A percentile compares a stretch with the other conserved stretches of the same genome.
phyloP scores from a whole-genome alignment of 2,329 filamentous ascomycete species.

The Arthroderma sp. region DNA sequence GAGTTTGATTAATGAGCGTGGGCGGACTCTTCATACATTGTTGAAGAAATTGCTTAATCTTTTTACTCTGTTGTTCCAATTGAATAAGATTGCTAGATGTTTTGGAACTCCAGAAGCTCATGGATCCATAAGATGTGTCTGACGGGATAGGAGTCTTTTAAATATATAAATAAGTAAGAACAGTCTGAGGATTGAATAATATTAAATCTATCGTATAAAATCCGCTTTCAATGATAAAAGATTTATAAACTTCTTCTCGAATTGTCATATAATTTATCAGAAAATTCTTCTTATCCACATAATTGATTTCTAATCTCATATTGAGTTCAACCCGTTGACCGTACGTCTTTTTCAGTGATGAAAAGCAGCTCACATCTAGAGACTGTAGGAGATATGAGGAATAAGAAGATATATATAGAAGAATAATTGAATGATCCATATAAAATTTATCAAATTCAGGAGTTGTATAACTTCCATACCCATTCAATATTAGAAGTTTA shows the following conservation, averaged over 20 bases:
- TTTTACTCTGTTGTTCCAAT: neutral
- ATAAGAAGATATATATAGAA: neutral
- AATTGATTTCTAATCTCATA: constrained; percentile 2
- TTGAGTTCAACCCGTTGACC: neutral
- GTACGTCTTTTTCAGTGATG: neutral
- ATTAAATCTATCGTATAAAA: neutral
- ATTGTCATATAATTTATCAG: constrained; percentile 3
- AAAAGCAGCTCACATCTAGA: constrained; percentile 3
- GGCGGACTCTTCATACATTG: neutral
- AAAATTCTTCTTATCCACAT: constrained; percentile 5
- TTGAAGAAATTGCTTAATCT: neutral
- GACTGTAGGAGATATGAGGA: constrained; percentile 2
- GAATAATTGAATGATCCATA: neutral
- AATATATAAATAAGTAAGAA: neutral
- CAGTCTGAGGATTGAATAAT: neutral
- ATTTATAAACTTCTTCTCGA: constrained; percentile 3
- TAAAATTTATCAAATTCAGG: neutral
- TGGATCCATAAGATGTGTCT: neutral
- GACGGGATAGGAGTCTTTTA: constrained; percentile 1
- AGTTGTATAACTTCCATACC: neutral
- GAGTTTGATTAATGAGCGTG: constrained; percentile 1
- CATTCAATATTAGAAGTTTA: neutral
- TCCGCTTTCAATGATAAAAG: neutral
- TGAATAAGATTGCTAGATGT: neutral
- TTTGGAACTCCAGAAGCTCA: neutral